These are phyloP conservation scores for Brassica rapa DNA, from an alignment of 345 rosid species.

Conservation along the genomic window DNA sequence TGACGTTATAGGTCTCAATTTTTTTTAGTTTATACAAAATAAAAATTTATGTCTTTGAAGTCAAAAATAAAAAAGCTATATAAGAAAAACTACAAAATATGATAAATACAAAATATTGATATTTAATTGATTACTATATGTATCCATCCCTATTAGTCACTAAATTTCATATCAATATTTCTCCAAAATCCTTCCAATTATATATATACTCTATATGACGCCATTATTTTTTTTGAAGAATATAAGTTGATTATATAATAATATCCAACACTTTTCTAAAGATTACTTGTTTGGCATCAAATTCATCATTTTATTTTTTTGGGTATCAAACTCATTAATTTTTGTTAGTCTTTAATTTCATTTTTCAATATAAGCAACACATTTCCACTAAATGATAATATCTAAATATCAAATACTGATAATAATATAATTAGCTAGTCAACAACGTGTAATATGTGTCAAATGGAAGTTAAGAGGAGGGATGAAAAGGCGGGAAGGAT, in stretches of 20 bases:
- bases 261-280: slow-evolving; percentile 10
- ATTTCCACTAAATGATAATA: neutral
- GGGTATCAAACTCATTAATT: neutral
- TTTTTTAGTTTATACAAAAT: neutral
- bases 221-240: neutral
- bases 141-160: slow-evolving; percentile 22
- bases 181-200: slow-evolving; percentile 19
- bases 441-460: slow-evolving; percentile 13
- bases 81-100: slow-evolving; percentile 11
- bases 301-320: neutral
- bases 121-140: slow-evolving; percentile 18
- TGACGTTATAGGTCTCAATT: neutral
- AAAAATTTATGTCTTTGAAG: neutral
- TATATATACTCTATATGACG: neutral
- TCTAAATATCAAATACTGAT: neutral
- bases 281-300: slow-evolving; percentile 2
- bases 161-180: slow-evolving; percentile 21
- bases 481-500: slow-evolving; percentile 23
- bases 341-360: neutral
- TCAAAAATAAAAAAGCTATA: neutral
- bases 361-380: neutral
- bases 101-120: slow-evolving; percentile 18
- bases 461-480: slow-evolving; percentile 3
- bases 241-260: slow-evolving; percentile 7
- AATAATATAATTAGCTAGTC: neutral